A percentile compares a stretch with the other conserved stretches of the same genome.
Evolutionary conservation across 2,329 filamentous ascomycete genomes (phyloP).

Genomic region (Sclerotinia trifoliorum): DNA sequence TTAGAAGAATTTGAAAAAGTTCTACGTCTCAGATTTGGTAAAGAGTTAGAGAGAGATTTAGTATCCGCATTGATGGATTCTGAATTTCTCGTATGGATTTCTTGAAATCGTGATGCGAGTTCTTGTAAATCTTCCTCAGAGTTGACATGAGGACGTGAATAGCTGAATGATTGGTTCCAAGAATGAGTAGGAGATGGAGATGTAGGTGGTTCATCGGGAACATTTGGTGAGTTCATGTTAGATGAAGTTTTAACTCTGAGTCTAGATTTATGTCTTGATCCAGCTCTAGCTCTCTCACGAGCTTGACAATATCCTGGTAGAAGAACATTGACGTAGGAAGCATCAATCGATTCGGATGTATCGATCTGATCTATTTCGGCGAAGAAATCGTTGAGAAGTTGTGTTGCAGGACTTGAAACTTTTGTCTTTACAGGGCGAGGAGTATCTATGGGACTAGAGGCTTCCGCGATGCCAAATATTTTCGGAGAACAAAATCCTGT

Average conservation of each 20-base stretch:
- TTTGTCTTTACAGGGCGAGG: not conserved
- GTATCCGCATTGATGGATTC: not conserved
- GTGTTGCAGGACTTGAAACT: not conserved
- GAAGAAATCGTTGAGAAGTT: not conserved
- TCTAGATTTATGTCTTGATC: not conserved
- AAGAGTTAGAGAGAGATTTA: not conserved
- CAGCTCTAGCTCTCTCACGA: not conserved
- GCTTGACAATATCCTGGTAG: not conserved
- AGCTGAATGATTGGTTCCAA: too few species aligned
- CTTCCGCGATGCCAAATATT: too few species aligned
- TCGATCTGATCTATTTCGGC: not conserved
- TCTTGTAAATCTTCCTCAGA: not conserved
- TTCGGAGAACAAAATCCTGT: too few species aligned
- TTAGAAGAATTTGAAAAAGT: not conserved
- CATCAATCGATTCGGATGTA: not conserved
- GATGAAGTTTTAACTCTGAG: not conserved
- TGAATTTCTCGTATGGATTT: not conserved
- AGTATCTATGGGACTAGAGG: not conserved
- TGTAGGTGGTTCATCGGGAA: not conserved
- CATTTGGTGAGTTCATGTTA: not conserved
- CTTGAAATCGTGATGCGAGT: not conserved
- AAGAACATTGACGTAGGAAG: not conserved
- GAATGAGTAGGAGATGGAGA: not conserved
- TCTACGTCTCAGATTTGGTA: not conserved
- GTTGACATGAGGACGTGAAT: not conserved